A percentile compares a stretch with the other conserved stretches of the same genome.
Conservation (phyloP, 306 rosid species). For the Chamaecrista fasciculata region DNA sequence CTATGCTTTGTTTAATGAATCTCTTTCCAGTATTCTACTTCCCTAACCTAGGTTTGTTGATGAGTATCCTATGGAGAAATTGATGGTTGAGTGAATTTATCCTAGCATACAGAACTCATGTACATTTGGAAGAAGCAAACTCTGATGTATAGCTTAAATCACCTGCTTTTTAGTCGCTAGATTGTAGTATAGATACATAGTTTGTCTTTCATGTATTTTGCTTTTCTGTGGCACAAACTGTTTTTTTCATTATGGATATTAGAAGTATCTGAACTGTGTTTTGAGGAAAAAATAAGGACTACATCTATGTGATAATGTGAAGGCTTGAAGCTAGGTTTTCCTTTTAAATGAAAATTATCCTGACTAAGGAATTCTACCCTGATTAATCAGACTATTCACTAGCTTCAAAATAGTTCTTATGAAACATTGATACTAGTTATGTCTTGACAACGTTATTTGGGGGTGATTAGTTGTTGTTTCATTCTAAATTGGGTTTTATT, state of each 20-base stretch:
- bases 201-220: background rate
- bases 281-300: background rate
- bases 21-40: background rate
- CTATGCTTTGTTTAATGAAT: background rate
- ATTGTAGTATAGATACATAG: background rate
- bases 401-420: background rate
- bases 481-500: background rate
- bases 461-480: background rate
- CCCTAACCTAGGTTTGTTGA: background rate
- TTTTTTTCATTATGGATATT: background rate
- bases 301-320: conserved; percentile 1
- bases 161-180: background rate
- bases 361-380: background rate
- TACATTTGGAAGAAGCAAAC: background rate
- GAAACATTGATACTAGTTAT: background rate
- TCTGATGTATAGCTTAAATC: background rate
- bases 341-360: background rate
- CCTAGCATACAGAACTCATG: background rate
- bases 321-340: conserved; percentile 3
- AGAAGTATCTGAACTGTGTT: background rate
- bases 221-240: background rate
- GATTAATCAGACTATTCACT: background rate
- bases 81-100: background rate
- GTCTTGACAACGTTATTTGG: background rate
- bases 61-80: background rate